These are phyloP conservation scores for Colletotrichum tropicale DNA, from an alignment of 2,329 filamentous ascomycete species.

Conservation along the genomic window DNA sequence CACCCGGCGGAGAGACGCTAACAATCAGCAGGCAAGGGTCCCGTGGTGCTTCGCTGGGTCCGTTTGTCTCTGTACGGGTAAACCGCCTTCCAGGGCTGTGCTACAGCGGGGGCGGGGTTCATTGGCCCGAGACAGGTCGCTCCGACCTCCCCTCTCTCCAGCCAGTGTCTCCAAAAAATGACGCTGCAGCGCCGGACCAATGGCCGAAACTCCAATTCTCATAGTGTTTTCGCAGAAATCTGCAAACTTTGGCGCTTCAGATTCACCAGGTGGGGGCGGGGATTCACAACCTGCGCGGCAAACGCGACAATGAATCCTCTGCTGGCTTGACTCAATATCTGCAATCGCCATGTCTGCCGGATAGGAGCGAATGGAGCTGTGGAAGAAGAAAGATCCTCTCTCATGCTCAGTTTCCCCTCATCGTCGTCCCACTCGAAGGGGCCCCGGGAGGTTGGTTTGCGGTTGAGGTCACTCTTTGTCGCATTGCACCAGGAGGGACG, in stretches of 20 bases:
- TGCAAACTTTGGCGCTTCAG: background rate
- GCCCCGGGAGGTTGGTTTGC: background rate
- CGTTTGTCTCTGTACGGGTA: background rate
- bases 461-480: background rate
- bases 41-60: background rate
- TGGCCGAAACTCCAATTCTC: slow-evolving; percentile 9
- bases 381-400: background rate
- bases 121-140: slow-evolving; percentile 2
- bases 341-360: background rate
- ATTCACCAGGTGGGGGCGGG: background rate
- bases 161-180: background rate
- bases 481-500: background rate
- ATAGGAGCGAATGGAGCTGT: background rate
- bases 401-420: background rate
- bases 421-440: background rate
- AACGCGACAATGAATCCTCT: background rate
- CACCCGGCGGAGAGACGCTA: background rate
- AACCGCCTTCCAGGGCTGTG: background rate
- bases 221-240: background rate
- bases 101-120: slow-evolving; percentile 9
- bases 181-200: background rate
- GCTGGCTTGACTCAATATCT: background rate
- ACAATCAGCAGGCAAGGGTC: slow-evolving; percentile 4
- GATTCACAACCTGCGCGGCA: background rate
- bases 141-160: background rate